These are phyloP conservation scores for Nakaseomyces uthaithaninus DNA, from an alignment of 1,139 yeast genomes.

Conservation along the genomic window DNA sequence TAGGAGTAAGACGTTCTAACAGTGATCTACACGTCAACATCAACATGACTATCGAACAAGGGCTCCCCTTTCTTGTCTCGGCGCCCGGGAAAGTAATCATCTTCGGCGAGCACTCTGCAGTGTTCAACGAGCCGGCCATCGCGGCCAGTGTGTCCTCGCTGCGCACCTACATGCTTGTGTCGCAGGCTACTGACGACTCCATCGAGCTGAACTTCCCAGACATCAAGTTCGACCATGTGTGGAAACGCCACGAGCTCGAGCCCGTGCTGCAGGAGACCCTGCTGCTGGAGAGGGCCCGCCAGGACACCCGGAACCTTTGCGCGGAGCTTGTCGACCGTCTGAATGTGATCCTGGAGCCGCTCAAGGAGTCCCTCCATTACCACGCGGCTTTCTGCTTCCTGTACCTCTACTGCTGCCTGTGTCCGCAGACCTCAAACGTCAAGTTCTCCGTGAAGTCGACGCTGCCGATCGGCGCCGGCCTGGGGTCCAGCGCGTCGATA, in stretches of 20 bases:
- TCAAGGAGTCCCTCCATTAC: slow-evolving; percentile 53
- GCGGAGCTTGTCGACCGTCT: slow-evolving; percentile 35
- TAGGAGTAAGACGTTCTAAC: too few species aligned
- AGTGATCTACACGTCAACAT: too few species aligned
- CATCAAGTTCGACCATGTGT: slow-evolving; percentile 53
- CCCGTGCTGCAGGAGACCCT: slow-evolving; percentile 2
- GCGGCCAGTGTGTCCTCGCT: slow-evolving; percentile 31
- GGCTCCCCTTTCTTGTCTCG: slow-evolving; percentile 59
- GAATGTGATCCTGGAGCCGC: slow-evolving; percentile 33
- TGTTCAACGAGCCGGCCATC: slow-evolving; percentile 59
- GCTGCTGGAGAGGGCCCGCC: slow-evolving; percentile 12
- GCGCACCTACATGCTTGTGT: slow-evolving; percentile 67
- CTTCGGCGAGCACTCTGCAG: slow-evolving; percentile 97
- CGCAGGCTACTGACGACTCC: slow-evolving; percentile 33
- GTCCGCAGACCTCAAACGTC: slow-evolving; percentile 44
- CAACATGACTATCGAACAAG: slow-evolving; percentile 4
- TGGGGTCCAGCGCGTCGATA: slow-evolving; percentile 90
- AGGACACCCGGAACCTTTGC: slow-evolving; percentile 39
- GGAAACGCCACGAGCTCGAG: slow-evolving; percentile 36
- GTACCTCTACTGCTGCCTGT: slow-evolving; percentile 59
- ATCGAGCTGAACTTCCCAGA: slow-evolving; percentile 77
- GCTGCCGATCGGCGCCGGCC: slow-evolving; percentile 92
- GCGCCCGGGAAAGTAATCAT: slow-evolving; percentile 97
- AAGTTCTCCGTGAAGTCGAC: slow-evolving; percentile 69
- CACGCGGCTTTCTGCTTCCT: slow-evolving; percentile 83